Evolutionary conservation across 2,329 filamentous ascomycete genomes (phyloP).

Genomic region (Pseudogymnoascus sp.): DNA sequence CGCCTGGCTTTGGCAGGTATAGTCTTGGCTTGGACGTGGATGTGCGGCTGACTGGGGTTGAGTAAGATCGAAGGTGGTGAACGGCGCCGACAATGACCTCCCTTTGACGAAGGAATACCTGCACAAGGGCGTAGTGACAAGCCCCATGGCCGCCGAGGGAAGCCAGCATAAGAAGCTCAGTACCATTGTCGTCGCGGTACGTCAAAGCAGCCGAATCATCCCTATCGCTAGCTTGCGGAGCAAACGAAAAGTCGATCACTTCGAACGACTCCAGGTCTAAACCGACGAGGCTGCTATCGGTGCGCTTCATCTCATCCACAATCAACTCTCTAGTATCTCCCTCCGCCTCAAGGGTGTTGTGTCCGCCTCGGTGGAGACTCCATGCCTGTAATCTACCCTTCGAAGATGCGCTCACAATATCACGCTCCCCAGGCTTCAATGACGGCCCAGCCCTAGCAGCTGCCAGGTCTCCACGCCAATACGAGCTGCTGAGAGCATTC

Average conservation of each 20-base stretch:
- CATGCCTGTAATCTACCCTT: conserved; percentile 75
- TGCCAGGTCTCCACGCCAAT: conserved; percentile 68
- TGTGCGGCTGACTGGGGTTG: conserved; percentile 37
- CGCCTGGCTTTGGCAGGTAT: conserved; percentile 67
- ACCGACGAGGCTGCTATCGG: conserved; percentile 41
- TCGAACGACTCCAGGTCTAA: conserved; percentile 56
- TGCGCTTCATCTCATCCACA: conserved; percentile 50
- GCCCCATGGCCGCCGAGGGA: conserved; percentile 45
- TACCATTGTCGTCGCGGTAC: conserved; percentile 38
- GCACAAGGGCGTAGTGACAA: conserved; percentile 67
- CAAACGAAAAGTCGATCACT: conserved; percentile 72
- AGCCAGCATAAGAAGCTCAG: conserved; percentile 55
- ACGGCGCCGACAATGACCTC: conserved; percentile 54
- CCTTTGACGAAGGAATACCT: conserved; percentile 53
- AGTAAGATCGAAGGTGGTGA: conserved; percentile 60
- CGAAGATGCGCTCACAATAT: conserved; percentile 70
- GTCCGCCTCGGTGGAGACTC: conserved; percentile 82
- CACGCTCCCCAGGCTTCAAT: conserved; percentile 70
- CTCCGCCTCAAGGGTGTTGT: conserved; percentile 66
- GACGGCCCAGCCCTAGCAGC: conserved; percentile 70
- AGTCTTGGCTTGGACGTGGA: conserved; percentile 51
- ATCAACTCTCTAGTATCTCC: conserved; percentile 62
- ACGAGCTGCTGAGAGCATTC: conserved; percentile 62
- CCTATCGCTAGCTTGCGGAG: conserved; percentile 44
- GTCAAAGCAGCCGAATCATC: conserved; percentile 41